Evolutionary conservation across 331 rosid species (phyloP).

Genomic region (Erythrophleum ivorense): DNA sequence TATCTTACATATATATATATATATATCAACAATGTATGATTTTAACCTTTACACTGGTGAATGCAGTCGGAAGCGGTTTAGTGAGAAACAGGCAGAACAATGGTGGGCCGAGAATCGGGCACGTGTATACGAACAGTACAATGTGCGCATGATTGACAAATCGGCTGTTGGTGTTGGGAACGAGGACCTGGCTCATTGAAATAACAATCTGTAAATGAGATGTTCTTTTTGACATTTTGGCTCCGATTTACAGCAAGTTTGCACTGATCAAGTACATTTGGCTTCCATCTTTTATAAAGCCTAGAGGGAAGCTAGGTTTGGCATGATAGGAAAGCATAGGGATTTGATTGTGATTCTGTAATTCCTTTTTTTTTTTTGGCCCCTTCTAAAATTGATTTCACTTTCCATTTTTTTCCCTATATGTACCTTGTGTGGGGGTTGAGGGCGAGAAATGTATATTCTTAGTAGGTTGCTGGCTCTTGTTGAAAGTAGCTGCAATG

Average conservation of each 20-base stretch:
- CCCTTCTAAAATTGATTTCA: conserved; percentile 46
- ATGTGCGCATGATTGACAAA: conserved; percentile 84
- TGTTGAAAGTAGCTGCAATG: conserved; percentile 71
- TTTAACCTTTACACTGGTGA: conserved; percentile 33
- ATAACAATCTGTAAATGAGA: conserved; percentile 69
- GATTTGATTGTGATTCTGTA: conserved; percentile 72
- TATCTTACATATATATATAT: neutral
- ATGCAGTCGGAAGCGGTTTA: conserved; percentile 94
- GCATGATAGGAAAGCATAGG: conserved; percentile 66
- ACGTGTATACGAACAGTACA: conserved; percentile 84
- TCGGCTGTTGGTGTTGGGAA: conserved; percentile 84
- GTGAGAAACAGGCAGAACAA: conserved; percentile 93
- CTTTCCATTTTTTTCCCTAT: conserved; percentile 72
- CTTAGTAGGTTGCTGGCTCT: conserved; percentile 72
- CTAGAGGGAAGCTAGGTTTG: conserved; percentile 59
- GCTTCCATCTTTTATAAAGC: conserved; percentile 64
- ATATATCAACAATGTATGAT: conserved; percentile 1
- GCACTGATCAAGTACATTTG: conserved; percentile 55
- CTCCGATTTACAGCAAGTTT: conserved; percentile 56
- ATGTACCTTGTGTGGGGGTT: conserved; percentile 74
- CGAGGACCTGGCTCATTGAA: conserved; percentile 85
- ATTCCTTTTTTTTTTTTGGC: conserved; percentile 34
- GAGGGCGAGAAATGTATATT: conserved; percentile 92
- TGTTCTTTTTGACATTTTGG: conserved; percentile 55
- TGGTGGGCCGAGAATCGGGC: conserved; percentile 98